Evolutionary conservation across 495 filamentous ascomycete species (phyloP), one percentile per base, ranked within the genome.

Genomic region (Penicillium arizonense): DNA sequence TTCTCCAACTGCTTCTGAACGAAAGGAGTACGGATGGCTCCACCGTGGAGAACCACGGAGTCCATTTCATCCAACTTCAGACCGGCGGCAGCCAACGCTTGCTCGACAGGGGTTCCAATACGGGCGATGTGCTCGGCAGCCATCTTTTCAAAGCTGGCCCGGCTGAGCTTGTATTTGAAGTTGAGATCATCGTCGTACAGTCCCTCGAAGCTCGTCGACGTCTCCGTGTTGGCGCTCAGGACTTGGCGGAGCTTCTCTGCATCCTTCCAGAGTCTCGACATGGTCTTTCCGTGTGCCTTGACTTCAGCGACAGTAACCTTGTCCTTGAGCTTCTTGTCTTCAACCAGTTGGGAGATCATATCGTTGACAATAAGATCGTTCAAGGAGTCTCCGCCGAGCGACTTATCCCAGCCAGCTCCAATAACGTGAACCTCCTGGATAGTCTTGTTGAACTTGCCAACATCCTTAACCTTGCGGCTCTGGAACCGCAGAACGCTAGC

Each of bases 381-480:
- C 56, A 97, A 77, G 33, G 85, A 78, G 61, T 99, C 95, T 16
- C 94, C 94, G 28, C 94, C 94, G 12, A 99, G 83, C 2, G 86
- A 87, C 61, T 82, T 84, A 62, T 97, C 93, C 89, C 91, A 97
- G 35, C 90, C 88, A 47, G 80, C 77, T 46, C 91, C 94, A 44
- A 97, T 54, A 41, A 96, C 90, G 40, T 87, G 81, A 21, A 97
- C 84, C 70, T 97, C 94, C 68, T 97, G 94, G 43, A 97, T 70
- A 11, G 92, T 96, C 78, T 99, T 99, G 76, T 96, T 99, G 79
- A 83, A 95, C 59, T 86, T 87, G 39, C 94, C 92, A 52, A 95
- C 74, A 63, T 96, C 91, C 76, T 97, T 99, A 42, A 97, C 88
- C 5, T 79, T 87, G 57, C 84, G 83, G 62, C 87, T 89, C 66